Percentiles rank a stretch among this genome's conserved stretches.
phyloP scores from a whole-genome alignment of 305 asterid species.

The Fraxinus xanthoxyloides region DNA sequence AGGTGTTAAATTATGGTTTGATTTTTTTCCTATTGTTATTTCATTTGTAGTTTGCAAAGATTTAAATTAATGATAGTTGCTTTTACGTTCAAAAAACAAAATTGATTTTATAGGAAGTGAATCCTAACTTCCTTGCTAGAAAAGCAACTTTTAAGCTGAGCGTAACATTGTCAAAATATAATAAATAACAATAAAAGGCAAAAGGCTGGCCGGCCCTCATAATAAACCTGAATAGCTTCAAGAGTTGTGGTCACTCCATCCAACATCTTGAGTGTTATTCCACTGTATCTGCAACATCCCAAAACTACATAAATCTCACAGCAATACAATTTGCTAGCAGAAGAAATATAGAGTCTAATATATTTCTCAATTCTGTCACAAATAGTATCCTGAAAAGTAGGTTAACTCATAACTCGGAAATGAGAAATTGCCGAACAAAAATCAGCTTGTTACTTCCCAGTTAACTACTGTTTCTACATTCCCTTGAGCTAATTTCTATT shows the following conservation, averaged over 20 bases:
- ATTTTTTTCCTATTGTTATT: neutral
- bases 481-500: neutral
- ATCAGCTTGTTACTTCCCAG: neutral
- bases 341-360: neutral
- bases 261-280: slow-evolving; percentile 78
- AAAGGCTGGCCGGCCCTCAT: slow-evolving; percentile 14
- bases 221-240: slow-evolving; percentile 74
- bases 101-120: neutral
- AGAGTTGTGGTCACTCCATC: slow-evolving; percentile 77
- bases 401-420: neutral
- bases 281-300: slow-evolving; percentile 73
- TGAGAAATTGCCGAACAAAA: neutral
- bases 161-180: neutral
- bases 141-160: neutral
- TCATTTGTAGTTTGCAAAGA: neutral
- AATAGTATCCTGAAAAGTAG: neutral
- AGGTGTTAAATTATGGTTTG: neutral
- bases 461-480: neutral
- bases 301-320: slow-evolving; percentile 8
- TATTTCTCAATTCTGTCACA: neutral
- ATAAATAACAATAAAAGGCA: slow-evolving; percentile 2
- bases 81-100: too few species aligned
- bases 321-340: neutral
- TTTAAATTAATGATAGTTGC: neutral
- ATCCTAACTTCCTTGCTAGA: neutral